Base-by-base conservation (phyloP, 2,329 filamentous ascomycete genomes). In the Arthrobotrys conoides region DNA sequence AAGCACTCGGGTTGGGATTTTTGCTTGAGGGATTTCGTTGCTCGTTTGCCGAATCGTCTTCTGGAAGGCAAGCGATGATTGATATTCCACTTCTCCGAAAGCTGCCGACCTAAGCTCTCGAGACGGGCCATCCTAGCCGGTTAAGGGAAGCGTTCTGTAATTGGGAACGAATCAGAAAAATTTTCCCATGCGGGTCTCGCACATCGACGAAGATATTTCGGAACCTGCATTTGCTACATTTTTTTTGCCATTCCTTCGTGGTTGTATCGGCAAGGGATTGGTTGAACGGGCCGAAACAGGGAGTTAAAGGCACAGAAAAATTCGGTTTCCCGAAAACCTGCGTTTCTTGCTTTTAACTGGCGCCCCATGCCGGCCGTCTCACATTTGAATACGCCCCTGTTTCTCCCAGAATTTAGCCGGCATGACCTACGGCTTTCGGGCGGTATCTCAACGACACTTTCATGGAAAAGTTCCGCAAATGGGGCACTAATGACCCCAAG, bases 71-170 rank as follows among this genome's bases (percentile, higher is more conserved):
- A 30, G 59, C 61, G 41, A 48, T 69, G 51, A 41, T 65, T 49
- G 67, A 77, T 71, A 67, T 77, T 73, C 73, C 73, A 71, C 68
- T 71, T 49, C 73, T 77, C 73, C 73, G 73, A 77, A 71, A 77
- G 73, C 73, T 71, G 66, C 73, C 73, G 73, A 77, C 46, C 66
- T 63, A 46, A 64, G 66, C 59, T 48, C 66, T 77, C 73, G 67
- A 77, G 67, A 71, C 73, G 67, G 72, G 73, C 14, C 67, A 71
- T 64, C 73, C 73, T 69, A 77, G 48, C 73, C 73, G 73, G 71
- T 61, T 71, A 63, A 18, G 73, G 73, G 66, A 71, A 77, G 67
- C 61, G 70, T 77, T 53, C 24, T 67, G 73, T 55, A 55, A 22
- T 61, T 53, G 22, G 33, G 59, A 57, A 64, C 59, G 73, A 77